Conservation (phyloP, 2,329 filamentous ascomycete genomes). For the Stylonectria norvegica region DNA sequence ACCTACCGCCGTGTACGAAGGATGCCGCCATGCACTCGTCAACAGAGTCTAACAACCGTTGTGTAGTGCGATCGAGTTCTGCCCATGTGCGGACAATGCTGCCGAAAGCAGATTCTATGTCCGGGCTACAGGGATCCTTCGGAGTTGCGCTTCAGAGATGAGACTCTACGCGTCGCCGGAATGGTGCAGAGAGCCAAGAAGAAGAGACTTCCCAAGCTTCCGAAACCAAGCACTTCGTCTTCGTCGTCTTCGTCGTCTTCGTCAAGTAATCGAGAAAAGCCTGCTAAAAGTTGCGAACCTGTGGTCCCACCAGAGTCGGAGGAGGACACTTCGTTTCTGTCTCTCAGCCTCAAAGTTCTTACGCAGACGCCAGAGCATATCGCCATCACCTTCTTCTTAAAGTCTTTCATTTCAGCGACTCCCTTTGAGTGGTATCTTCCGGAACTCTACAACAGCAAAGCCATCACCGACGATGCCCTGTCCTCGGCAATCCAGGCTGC, state of each 20-base stretch:
- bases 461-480: conserved; percentile 13
- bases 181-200: conserved; percentile 11
- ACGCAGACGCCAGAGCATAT: conserved; percentile 6
- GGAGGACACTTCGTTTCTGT: neutral
- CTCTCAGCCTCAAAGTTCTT: neutral
- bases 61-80: conserved; percentile 25
- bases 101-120: conserved; percentile 24
- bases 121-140: conserved; percentile 25
- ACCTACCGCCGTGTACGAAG: too few species aligned
- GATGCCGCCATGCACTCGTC: too few species aligned
- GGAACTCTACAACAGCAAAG: conserved; percentile 9
- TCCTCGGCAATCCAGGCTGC: conserved; percentile 22
- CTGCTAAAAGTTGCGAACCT: too few species aligned
- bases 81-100: conserved; percentile 25
- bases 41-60: too few species aligned
- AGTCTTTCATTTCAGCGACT: conserved; percentile 23
- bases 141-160: conserved; percentile 24
- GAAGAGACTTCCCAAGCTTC: neutral
- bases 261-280: too few species aligned
- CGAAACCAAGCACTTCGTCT: too few species aligned
- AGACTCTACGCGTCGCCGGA: conserved; percentile 20
- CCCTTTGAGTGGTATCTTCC: conserved; percentile 25
- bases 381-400: conserved; percentile 24
- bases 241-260: too few species aligned
- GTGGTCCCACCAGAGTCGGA: too few species aligned